Percentiles rank a stretch among this genome's conserved stretches.
Conservation (phyloP, 108 stramenopile species). For the Fragilaria crotonensis region DNA sequence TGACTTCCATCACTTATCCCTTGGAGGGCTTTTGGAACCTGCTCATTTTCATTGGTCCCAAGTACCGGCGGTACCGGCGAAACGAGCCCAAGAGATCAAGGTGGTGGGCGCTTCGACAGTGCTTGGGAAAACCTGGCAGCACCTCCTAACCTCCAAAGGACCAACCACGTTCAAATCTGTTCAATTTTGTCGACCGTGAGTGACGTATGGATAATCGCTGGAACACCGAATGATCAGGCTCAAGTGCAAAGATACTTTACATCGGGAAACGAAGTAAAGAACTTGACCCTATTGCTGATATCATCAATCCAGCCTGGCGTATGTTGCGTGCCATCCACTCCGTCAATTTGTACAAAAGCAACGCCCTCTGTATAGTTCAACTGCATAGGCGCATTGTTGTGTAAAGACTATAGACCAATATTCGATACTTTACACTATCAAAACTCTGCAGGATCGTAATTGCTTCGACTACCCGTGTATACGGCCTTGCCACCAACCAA, state of each 20-base stretch:
- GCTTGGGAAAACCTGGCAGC: background rate
- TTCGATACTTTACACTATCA: background rate
- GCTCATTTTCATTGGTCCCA: background rate
- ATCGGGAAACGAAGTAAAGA: too few relatives aligned
- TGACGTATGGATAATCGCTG: too few relatives aligned
- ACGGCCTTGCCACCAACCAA: conserved; percentile 38
- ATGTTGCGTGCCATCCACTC: too few relatives aligned
- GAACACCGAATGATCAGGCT: too few relatives aligned
- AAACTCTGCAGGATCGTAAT: conserved; percentile 19
- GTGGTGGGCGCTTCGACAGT: background rate
- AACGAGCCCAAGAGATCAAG: background rate
- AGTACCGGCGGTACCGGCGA: background rate
- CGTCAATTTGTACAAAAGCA: too few relatives aligned
- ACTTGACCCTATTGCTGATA: too few relatives aligned
- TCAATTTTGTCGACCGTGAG: too few relatives aligned
- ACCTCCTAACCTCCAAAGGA: background rate
- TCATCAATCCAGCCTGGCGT: too few relatives aligned
- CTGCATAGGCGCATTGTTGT: too few relatives aligned
- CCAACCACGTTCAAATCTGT: background rate
- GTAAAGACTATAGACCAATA: too few relatives aligned
- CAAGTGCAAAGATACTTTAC: too few relatives aligned
- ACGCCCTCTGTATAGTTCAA: too few relatives aligned
- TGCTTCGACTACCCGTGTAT: conserved; percentile 17
- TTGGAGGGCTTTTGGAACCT: background rate
- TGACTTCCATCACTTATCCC: background rate